Conservation (phyloP, 331 rosid genomes). For the Acacia pycnantha region DNA sequence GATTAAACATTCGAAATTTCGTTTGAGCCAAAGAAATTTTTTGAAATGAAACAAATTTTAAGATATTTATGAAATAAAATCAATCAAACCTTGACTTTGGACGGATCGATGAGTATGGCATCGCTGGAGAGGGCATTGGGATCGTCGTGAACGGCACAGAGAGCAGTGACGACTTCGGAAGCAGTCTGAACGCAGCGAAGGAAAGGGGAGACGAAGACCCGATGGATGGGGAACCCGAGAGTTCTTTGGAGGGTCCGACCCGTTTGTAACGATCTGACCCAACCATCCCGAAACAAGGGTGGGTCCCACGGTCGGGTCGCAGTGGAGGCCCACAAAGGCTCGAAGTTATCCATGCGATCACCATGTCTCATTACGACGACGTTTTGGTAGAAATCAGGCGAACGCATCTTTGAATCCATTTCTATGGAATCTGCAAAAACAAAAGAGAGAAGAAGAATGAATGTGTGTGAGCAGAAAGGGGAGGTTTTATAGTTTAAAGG, state of each 20-base stretch:
- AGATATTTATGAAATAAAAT: not conserved
- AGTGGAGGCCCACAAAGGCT: slow-evolving; percentile 47
- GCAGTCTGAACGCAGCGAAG: slow-evolving; percentile 90
- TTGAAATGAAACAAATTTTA: not conserved
- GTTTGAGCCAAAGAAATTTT: not conserved
- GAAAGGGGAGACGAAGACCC: slow-evolving; percentile 84
- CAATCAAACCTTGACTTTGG: slow-evolving; percentile 51
- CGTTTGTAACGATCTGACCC: slow-evolving; percentile 47
- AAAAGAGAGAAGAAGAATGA: not conserved
- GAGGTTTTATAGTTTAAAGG: not conserved
- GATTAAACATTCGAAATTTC: not conserved
- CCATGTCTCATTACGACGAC: slow-evolving; percentile 89
- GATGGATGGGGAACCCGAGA: slow-evolving; percentile 59
- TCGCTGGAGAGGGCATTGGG: not conserved
- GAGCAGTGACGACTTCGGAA: slow-evolving; percentile 39
- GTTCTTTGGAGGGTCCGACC: slow-evolving; percentile 47
- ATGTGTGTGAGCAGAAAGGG: not conserved
- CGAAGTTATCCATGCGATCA: slow-evolving; percentile 80
- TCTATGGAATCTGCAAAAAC: not conserved
- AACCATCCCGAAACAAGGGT: slow-evolving; percentile 51
- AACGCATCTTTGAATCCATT: slow-evolving; percentile 27
- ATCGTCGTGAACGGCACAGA: slow-evolving; percentile 31
- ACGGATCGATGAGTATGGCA: slow-evolving; percentile 32
- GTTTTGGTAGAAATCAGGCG: slow-evolving; percentile 46
- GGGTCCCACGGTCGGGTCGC: slow-evolving; percentile 86